phyloP scores from a whole-genome alignment of 805 yeast species.

The Pichia phayaonensis region DNA sequence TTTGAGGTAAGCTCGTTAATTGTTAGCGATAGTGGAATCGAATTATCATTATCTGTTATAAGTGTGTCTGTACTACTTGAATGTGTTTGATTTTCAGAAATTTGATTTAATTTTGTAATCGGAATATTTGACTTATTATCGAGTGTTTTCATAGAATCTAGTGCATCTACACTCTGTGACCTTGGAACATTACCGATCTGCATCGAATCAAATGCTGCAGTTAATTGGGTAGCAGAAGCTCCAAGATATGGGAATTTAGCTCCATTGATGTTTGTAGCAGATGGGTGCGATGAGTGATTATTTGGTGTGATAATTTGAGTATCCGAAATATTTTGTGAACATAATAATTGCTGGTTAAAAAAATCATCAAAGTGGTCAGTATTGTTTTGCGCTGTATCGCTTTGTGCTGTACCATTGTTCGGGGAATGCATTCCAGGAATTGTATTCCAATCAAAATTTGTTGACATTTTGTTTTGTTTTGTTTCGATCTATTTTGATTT shows the following conservation, averaged over 20 bases:
- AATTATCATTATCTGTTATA: conserved; percentile 28
- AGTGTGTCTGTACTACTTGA: conserved; percentile 25
- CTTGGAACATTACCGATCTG: background rate
- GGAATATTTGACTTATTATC: background rate
- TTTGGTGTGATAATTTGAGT: background rate
- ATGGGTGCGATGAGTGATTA: background rate
- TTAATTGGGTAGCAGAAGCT: background rate
- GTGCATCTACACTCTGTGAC: conserved; percentile 11
- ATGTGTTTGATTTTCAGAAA: conserved; percentile 4
- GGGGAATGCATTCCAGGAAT: conserved; percentile 16
- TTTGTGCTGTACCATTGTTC: background rate
- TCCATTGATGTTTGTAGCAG: background rate
- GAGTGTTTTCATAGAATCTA: conserved; percentile 1
- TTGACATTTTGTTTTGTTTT: conserved; percentile 7
- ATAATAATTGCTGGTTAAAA: conserved; percentile 1
- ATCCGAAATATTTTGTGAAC: background rate
- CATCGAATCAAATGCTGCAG: background rate
- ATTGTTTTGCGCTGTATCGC: background rate
- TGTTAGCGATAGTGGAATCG: conserved; percentile 57
- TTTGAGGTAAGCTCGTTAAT: conserved; percentile 63
- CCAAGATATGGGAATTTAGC: background rate
- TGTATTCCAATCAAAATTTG: conserved; percentile 18
- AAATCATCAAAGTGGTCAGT: conserved; percentile 9
- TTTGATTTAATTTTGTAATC: background rate
- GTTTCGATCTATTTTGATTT: background rate